phyloP scores from a whole-genome alignment of 352 stramenopile genomes.

The Phytophthora brassicae region DNA sequence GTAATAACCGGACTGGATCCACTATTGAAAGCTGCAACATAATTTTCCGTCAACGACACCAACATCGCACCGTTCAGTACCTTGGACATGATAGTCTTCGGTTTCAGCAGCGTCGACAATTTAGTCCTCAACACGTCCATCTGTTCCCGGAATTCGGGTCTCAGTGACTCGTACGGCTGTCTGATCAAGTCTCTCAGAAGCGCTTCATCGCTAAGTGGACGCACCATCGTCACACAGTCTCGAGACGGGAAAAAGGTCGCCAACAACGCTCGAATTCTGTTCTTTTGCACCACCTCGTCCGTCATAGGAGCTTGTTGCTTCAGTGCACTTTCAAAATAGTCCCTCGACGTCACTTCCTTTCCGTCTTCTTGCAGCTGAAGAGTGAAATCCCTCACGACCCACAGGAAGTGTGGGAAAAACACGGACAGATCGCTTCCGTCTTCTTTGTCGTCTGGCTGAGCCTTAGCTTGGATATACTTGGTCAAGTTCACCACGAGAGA shows the following conservation, averaged over 20 bases:
- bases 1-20: constrained; percentile 76
- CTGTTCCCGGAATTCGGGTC: constrained; percentile 63
- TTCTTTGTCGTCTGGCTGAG: constrained; percentile 15
- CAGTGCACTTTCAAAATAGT: constrained; percentile 78
- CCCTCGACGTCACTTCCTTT: constrained; percentile 48
- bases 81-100: constrained; percentile 69
- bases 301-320: constrained; percentile 53
- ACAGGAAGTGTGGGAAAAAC: constrained; percentile 76
- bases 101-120: constrained; percentile 52
- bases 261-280: constrained; percentile 60
- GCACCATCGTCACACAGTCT: constrained; percentile 81
- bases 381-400: constrained; percentile 81
- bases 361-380: constrained; percentile 66
- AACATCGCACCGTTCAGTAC: constrained; percentile 69
- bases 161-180: constrained; percentile 58
- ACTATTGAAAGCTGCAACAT: constrained; percentile 69
- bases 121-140: constrained; percentile 63
- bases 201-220: constrained; percentile 66
- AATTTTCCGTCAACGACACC: constrained; percentile 62
- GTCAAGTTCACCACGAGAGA: constrained; percentile 79
- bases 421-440: constrained; percentile 44
- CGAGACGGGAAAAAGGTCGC: constrained; percentile 70
- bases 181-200: constrained; percentile 52
- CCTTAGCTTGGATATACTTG: constrained; percentile 67
- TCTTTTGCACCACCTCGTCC: constrained; percentile 60